These are phyloP conservation scores for Euptelea pleiosperma DNA, from an alignment of 164 flowering plant species.

Conservation along the genomic window DNA sequence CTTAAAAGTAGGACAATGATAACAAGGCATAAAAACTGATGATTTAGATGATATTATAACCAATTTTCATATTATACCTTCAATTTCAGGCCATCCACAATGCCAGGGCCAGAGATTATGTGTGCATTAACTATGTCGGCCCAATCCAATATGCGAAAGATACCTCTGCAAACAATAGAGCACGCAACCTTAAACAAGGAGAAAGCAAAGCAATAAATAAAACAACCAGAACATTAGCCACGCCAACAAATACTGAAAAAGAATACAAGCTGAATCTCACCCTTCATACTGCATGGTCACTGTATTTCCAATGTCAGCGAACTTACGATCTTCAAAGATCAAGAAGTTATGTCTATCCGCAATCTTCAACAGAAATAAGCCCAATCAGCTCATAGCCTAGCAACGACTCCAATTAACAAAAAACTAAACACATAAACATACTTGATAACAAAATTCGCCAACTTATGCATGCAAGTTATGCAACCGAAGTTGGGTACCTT, in stretches of 20 bases:
- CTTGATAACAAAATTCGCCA: no score
- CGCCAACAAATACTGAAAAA: neutral
- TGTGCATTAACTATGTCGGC: constrained; percentile 95
- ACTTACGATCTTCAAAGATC: constrained; percentile 96
- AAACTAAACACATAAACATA: no score
- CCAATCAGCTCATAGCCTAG: constrained; percentile 12
- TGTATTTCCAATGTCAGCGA: constrained; percentile 98
- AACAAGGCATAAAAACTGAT: no score
- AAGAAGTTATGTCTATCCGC: constrained; percentile 88
- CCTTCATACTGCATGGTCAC: constrained; percentile 99
- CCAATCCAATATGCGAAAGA: constrained; percentile 88
- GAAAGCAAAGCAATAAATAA: neutral
- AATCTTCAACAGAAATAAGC: constrained; percentile 47
- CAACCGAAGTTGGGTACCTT: no score
- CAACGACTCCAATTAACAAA: neutral
- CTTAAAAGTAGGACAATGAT: neutral
- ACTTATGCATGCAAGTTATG: no score
- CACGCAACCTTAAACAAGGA: neutral
- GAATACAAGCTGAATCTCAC: constrained; percentile 34
- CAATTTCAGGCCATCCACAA: constrained; percentile 88
- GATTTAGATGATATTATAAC: neutral
- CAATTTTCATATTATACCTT: constrained; percentile 45
- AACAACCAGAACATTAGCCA: constrained; percentile 2
- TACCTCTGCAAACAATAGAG: constrained; percentile 53
- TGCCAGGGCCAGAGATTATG: constrained; percentile 93